Conservation (phyloP, 2,329 filamentous ascomycete genomes). For the Fusarium praegraminearum region DNA sequence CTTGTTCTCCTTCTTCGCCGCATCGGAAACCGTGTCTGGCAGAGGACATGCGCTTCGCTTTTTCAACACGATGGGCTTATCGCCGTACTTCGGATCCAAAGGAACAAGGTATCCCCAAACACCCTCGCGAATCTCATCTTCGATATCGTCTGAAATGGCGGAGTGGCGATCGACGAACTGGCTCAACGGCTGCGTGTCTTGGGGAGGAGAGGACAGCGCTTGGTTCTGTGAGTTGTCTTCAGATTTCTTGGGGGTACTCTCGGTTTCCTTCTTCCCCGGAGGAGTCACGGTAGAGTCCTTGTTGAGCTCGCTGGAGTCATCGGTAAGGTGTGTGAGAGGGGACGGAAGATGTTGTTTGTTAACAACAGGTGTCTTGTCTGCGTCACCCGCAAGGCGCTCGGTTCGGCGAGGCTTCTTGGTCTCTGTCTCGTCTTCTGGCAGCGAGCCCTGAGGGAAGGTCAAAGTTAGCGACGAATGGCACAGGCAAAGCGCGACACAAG, state of each 20-base stretch:
- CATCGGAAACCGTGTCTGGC: conserved; percentile 59
- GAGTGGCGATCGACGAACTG: conserved; percentile 82
- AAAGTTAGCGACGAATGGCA: conserved; percentile 40
- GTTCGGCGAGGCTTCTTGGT: conserved; percentile 88
- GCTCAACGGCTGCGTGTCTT: conserved; percentile 69
- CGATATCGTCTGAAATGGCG: conserved; percentile 81
- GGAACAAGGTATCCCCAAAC: conserved; percentile 97
- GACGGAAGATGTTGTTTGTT: conserved; percentile 81
- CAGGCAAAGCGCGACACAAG: conserved; percentile 22
- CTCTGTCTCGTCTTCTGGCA: conserved; percentile 72
- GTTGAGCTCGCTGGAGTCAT: conserved; percentile 68
- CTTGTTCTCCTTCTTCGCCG: conserved; percentile 54
- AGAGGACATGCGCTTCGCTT: conserved; percentile 78
- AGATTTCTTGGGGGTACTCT: conserved; percentile 63
- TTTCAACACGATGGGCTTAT: conserved; percentile 77
- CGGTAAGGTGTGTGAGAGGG: conserved; percentile 74
- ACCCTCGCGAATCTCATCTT: conserved; percentile 84
- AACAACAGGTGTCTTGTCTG: conserved; percentile 69
- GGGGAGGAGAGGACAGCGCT: conserved; percentile 70
- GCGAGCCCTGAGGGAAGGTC: conserved; percentile 67
- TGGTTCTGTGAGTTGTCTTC: conserved; percentile 62
- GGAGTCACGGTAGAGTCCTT: conserved; percentile 81
- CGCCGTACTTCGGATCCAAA: conserved; percentile 75
- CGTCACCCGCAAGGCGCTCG: conserved; percentile 72
- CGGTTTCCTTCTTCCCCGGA: conserved; percentile 69